Evolutionary conservation across 108 stramenopile genomes (phyloP), one percentile per base, ranked within the genome.

Genomic region (Discostella stelligeroides): DNA sequence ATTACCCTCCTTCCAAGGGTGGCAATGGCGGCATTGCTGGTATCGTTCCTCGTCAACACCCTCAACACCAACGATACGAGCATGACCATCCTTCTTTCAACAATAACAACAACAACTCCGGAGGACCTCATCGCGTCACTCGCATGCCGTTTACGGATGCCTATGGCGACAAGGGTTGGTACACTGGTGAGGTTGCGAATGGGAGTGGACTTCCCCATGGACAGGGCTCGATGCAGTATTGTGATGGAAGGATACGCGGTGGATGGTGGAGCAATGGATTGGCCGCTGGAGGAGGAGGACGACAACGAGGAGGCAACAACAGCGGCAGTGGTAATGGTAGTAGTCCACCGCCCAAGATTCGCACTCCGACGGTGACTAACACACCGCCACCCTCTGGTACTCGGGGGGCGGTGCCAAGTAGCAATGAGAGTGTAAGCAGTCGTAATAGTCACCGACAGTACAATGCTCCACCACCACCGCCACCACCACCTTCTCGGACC

Each of bases 171-270:
- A 77, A 77, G 63, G 92, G 92, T 20, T 69, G 69, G 47, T 93
- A 86, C 68, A 87, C 89, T 0, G 92, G 92, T 21, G 85, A 90
- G 37, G 80, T 93, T 4, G 71, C 88, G 38, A 70, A 80, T 21
- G 80, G 80, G 9, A 89, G 85, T 24, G 89, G 89, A 0, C 82
- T 88, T 81, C 92, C 92, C 0, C 86, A 90, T 75, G 92, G 92
- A 51, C 63, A 70, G 46, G 91, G 87, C 8, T 48, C 61, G 13
- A 56, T 79, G 66, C 70, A 79, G 55, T 79, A 81, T 50, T 67
- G 66, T n/a, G 71, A 79, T 67, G 78, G 78, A 24, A 56, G 71
- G 21, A 46, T 72, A 15, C 47, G 61, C 3, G 70, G 41, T 25
- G 78, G 71, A 13, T 41, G 53, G 14, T 79, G 78, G 78, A 72